Conservation (phyloP, 148 eudicot genomes). For the Arctostaphylos glauca region DNA sequence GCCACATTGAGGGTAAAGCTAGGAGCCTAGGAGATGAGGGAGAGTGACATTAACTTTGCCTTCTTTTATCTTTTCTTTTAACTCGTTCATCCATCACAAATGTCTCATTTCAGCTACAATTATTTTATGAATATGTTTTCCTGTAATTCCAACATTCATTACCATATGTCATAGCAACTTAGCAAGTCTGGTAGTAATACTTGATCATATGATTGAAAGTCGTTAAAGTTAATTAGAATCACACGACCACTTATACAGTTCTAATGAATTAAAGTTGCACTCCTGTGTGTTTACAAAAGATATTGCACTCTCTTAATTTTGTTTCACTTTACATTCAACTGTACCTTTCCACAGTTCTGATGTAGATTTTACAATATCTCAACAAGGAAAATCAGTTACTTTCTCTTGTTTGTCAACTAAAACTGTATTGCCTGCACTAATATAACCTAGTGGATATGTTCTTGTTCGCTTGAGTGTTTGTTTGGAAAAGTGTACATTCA, state of each 20-base stretch:
- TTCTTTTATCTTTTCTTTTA: neutral
- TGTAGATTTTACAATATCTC: too few relatives aligned
- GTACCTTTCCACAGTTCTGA: neutral
- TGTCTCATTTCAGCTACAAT: neutral
- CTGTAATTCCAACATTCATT: neutral
- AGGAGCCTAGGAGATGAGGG: neutral
- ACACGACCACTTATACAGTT: neutral
- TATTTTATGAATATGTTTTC: neutral
- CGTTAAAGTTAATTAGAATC: neutral
- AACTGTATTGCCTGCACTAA: neutral
- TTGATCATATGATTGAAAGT: neutral
- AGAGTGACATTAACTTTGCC: neutral
- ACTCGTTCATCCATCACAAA: neutral
- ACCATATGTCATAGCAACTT: neutral
- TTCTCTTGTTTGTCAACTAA: neutral
- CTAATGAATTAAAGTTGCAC: too few relatives aligned
- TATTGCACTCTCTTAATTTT: too few relatives aligned
- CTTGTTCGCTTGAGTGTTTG: neutral
- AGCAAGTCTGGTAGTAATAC: neutral
- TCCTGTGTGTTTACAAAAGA: too few relatives aligned
- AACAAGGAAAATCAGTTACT: neutral
- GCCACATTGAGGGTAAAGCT: neutral
- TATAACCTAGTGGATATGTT: neutral
- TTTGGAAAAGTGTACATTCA: neutral
- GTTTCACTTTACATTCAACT: neutral